Evolutionary conservation across 2,329 filamentous ascomycete genomes (phyloP).

Genomic region (Rhinocladiella similis): DNA sequence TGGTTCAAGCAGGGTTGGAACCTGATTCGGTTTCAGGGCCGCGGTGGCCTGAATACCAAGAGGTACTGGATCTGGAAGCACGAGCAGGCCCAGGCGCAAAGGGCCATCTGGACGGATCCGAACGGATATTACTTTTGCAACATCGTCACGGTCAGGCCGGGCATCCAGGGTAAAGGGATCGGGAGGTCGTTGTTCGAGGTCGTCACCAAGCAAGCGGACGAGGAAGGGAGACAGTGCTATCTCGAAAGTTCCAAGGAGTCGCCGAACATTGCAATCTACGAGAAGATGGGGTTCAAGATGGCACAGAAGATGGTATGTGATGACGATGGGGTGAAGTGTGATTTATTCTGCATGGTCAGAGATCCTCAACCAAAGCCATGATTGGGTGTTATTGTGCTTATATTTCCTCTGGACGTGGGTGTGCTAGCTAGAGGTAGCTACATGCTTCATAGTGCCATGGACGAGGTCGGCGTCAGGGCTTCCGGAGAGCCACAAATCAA

Average conservation of each 20-base stretch:
- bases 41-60: constrained; percentile 65
- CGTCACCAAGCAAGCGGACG: constrained; percentile 64
- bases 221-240: constrained; percentile 65
- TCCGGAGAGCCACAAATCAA: no score
- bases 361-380: constrained; percentile 21
- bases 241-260: constrained; percentile 68
- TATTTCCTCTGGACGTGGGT: no score
- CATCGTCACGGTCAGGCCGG: constrained; percentile 68
- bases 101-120: constrained; percentile 63
- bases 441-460: no score
- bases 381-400: no score
- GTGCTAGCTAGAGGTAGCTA: no score
- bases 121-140: constrained; percentile 76
- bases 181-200: constrained; percentile 64
- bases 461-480: no score
- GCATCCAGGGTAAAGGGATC: constrained; percentile 66
- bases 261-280: constrained; percentile 71
- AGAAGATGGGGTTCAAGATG: constrained; percentile 66
- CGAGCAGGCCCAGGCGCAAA: constrained; percentile 62
- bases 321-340: constrained; percentile 62
- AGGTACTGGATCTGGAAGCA: constrained; percentile 74
- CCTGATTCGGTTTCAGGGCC: constrained; percentile 64
- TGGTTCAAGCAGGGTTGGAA: constrained; percentile 66
- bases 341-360: constrained; percentile 39
- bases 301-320: constrained; percentile 64